These are phyloP conservation scores for Sporisorium exsertum DNA, from an alignment of 1,284 basidiomycete species.

Conservation along the genomic window DNA sequence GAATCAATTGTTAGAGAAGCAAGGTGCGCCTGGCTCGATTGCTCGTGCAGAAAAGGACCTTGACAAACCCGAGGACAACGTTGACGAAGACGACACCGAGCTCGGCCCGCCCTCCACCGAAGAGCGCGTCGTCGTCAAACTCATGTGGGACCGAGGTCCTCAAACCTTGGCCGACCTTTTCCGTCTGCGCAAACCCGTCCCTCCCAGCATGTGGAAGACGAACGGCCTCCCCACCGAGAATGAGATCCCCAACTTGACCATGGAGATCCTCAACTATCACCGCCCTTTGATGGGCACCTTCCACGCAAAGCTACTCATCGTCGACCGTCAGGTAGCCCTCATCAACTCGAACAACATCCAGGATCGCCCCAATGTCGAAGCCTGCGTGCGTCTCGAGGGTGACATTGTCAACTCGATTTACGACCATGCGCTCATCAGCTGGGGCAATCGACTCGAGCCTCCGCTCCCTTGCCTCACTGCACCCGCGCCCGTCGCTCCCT, in stretches of 20 bases:
- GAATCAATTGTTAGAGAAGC: conserved; percentile 19
- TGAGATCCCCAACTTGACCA: conserved; percentile 61
- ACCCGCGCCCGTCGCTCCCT: conserved; percentile 64
- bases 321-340: conserved; percentile 79
- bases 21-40: conserved; percentile 46
- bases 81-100: conserved; percentile 34
- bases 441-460: conserved; percentile 75
- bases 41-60: conserved; percentile 30
- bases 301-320: conserved; percentile 81
- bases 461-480: conserved; percentile 73
- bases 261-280: conserved; percentile 69
- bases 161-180: conserved; percentile 65
- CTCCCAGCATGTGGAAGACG: conserved; percentile 58
- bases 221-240: conserved; percentile 62
- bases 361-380: conserved; percentile 71
- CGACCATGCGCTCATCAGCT: conserved; percentile 79
- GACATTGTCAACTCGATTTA: conserved; percentile 80
- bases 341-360: conserved; percentile 83
- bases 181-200: conserved; percentile 61
- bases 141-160: conserved; percentile 69
- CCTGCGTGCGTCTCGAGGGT: conserved; percentile 72
- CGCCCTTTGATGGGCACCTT: conserved; percentile 75
- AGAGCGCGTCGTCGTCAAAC: conserved; percentile 63
- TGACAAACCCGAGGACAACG: neutral
- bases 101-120: conserved; percentile 36